phyloP scores from a whole-genome alignment of 441 rosid species.

The Arabidopsis hybrid region DNA sequence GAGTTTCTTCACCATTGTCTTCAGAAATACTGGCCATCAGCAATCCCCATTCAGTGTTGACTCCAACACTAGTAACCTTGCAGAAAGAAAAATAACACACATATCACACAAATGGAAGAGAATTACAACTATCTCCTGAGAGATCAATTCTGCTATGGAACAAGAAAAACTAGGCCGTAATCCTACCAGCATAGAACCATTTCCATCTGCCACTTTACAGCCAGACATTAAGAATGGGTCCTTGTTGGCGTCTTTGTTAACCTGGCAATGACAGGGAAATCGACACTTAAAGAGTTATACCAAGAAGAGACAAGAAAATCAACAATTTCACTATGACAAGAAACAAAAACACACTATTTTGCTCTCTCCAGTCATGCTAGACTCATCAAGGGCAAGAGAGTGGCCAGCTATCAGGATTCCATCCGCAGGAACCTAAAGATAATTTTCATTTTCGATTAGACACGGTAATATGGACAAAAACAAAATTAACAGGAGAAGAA shows the following conservation, averaged over 20 bases:
- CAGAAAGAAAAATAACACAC: constrained; percentile 28
- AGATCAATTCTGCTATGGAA: not conserved
- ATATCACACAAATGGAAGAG: not conserved
- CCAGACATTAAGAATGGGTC: constrained; percentile 98
- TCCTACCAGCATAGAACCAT: constrained; percentile 90
- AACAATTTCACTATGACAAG: constrained; percentile 3
- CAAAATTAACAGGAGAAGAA: constrained; percentile 5
- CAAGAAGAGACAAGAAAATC: not conserved
- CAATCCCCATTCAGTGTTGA: constrained; percentile 98
- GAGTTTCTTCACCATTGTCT: constrained; percentile 99
- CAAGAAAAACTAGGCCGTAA: not conserved
- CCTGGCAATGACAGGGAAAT: constrained; percentile 51
- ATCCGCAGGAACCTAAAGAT: constrained; percentile 91
- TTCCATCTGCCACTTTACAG: constrained; percentile 98
- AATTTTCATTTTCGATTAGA: constrained; percentile 1
- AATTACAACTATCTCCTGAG: not conserved
- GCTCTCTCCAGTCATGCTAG: constrained; percentile 99
- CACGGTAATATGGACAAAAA: constrained; percentile 2
- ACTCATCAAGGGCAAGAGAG: constrained; percentile 93
- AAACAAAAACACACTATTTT: constrained; percentile 64
- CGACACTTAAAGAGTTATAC: constrained; percentile 10
- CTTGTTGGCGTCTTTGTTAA: constrained; percentile 66
- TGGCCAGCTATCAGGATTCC: constrained; percentile 84
- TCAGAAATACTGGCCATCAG: constrained; percentile 97
- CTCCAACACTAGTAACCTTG: constrained; percentile 93